Evolutionary conservation across 164 flowering plant genomes (phyloP).

Genomic region (Stephania japonica): DNA sequence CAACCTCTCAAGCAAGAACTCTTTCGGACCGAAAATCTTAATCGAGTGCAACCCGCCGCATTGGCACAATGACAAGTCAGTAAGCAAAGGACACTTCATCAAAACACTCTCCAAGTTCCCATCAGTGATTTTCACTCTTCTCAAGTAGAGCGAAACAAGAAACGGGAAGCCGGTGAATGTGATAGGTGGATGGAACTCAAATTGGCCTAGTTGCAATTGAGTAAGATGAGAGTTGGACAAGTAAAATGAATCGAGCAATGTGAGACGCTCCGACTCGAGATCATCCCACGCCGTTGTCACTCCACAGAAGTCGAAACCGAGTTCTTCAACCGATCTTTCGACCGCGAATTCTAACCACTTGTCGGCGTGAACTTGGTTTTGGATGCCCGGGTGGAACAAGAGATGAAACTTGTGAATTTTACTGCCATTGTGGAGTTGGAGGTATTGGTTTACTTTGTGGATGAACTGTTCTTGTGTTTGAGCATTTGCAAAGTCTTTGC

Average conservation of each 20-base stretch:
- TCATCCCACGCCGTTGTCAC: background rate
- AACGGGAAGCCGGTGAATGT: constrained; percentile 10
- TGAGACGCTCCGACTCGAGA: background rate
- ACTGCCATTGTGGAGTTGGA: constrained; percentile 2
- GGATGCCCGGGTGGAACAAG: constrained; percentile 1
- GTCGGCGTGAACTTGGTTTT: background rate
- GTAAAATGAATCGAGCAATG: constrained; percentile 4
- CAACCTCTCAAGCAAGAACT: constrained; percentile 9
- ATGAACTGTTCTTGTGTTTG: constrained; percentile 7
- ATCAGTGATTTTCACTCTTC: constrained; percentile 1
- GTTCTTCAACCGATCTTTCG: constrained; percentile 5
- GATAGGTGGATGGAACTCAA: constrained; percentile 3
- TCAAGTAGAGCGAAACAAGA: constrained; percentile 9
- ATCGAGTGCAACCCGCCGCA: constrained; percentile 1
- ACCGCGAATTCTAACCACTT: constrained; percentile 12
- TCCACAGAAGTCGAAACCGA: constrained; percentile 5
- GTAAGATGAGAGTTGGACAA: constrained; percentile 3
- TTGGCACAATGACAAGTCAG: constrained; percentile 1
- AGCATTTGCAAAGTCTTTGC: constrained; percentile 2
- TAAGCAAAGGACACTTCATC: constrained; percentile 3
- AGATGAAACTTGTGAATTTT: constrained; percentile 5
- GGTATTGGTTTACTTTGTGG: background rate
- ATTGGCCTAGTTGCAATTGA: background rate
- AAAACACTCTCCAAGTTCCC: constrained; percentile 2
- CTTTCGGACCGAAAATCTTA: constrained; percentile 4